These are phyloP conservation scores for Picochlorum sp. DNA, from an alignment of 139 green algal species.

Conservation along the genomic window DNA sequence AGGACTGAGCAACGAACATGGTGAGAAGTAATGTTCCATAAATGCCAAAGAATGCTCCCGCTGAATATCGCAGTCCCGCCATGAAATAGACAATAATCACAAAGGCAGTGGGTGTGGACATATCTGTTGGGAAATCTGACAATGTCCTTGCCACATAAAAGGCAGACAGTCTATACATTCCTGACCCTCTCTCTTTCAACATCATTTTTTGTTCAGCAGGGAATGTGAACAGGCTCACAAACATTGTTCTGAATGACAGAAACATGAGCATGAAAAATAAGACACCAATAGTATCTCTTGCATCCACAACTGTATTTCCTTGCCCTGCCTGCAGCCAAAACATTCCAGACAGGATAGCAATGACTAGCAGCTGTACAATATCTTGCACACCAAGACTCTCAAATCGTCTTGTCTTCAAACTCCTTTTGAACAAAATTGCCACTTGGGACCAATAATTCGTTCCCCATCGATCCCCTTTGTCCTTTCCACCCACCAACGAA, in stretches of 20 bases:
- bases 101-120: conserved; percentile 46
- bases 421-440: conserved; percentile 35
- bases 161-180: conserved; percentile 78
- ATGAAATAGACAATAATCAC: conserved; percentile 56
- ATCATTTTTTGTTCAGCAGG: conserved; percentile 41
- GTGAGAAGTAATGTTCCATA: conserved; percentile 43
- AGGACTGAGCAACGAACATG: conserved; percentile 48
- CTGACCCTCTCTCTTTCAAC: conserved; percentile 47
- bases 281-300: conserved; percentile 25
- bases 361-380: conserved; percentile 18
- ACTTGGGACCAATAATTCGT: conserved; percentile 30
- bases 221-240: conserved; percentile 49
- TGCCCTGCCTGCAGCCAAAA: conserved; percentile 37
- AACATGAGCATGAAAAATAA: conserved; percentile 55
- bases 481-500: neutral
- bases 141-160: conserved; percentile 69
- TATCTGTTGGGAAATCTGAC: conserved; percentile 70
- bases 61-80: conserved; percentile 30
- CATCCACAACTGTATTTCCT: conserved; percentile 19
- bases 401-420: conserved; percentile 55
- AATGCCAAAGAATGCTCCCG: conserved; percentile 55
- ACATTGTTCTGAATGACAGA: conserved; percentile 38
- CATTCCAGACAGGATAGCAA: conserved; percentile 34
- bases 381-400: conserved; percentile 35
- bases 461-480: conserved; percentile 23